A percentile compares a stretch with the other conserved stretches of the same genome.
These are phyloP conservation scores for Globisporangium takayamanum DNA, from an alignment of 352 stramenopile genomes.

Conservation along the genomic window DNA sequence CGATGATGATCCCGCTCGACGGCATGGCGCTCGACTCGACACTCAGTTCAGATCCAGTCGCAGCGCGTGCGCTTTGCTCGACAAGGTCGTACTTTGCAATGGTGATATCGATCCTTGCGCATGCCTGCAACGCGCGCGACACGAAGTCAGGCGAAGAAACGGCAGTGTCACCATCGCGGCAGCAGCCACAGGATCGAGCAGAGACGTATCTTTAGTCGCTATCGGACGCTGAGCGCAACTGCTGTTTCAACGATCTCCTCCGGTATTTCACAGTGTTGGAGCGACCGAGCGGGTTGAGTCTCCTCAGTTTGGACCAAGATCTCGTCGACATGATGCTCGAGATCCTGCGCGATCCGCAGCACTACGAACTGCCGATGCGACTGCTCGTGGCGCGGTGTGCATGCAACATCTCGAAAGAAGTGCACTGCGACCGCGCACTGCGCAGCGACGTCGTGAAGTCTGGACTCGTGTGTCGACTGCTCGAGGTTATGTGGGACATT, in stretches of 20 bases:
- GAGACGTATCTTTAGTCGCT: not conserved
- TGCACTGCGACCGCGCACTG: not conserved
- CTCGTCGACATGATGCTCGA: not conserved
- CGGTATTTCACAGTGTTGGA: not conserved
- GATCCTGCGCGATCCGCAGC: not conserved
- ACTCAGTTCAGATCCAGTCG: too few species aligned
- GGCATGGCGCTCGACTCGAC: constrained; percentile 1
- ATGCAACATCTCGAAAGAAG: not conserved
- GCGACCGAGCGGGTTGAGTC: not conserved
- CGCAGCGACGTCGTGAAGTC: not conserved
- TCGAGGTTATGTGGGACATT: constrained; percentile 4
- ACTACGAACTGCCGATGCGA: not conserved
- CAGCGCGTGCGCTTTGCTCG: not conserved
- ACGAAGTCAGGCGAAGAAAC: not conserved
- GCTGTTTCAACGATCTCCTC: not conserved
- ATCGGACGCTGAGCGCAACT: not conserved
- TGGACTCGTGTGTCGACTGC: not conserved
- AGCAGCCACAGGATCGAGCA: not conserved
- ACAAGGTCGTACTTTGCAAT: not conserved
- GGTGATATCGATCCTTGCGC: not conserved
- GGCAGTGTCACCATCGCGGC: not conserved
- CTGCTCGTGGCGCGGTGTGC: not conserved
- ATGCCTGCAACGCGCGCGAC: not conserved
- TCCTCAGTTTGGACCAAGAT: not conserved
- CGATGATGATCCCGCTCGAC: not conserved